phyloP scores from a whole-genome alignment of 345 rosid species.

The Erucastrum elatum region DNA sequence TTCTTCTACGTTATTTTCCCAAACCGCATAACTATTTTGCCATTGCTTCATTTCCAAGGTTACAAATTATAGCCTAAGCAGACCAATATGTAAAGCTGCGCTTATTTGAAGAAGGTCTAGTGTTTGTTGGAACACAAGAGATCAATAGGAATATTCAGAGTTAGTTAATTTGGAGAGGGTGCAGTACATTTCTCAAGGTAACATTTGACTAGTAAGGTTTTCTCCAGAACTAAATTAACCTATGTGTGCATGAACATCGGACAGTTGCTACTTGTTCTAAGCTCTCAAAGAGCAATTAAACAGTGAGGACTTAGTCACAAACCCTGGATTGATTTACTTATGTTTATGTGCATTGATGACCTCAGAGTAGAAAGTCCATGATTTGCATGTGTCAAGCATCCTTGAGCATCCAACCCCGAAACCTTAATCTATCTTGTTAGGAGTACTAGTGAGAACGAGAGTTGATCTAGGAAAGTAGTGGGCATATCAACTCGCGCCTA shows the following conservation, averaged over 20 bases:
- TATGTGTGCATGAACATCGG: neutral
- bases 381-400: too few species aligned
- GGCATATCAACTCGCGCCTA: too few species aligned
- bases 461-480: too few species aligned
- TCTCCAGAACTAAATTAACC: neutral
- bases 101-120: neutral
- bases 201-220: neutral
- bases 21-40: neutral
- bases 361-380: too few species aligned
- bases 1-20: slow-evolving; percentile 25
- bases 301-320: too few species aligned
- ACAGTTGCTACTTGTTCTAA: slow-evolving; percentile 32
- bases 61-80: neutral
- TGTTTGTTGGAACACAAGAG: neutral
- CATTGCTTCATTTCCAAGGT: neutral
- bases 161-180: neutral
- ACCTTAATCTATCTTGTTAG: too few species aligned
- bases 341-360: too few species aligned
- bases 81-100: neutral
- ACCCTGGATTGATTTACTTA: slow-evolving; percentile 43
- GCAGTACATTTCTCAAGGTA: neutral
- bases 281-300: too few species aligned
- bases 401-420: too few species aligned
- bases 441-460: too few species aligned
- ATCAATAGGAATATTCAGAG: neutral